Base-by-base conservation (phyloP, 2,329 filamentous ascomycete genomes). In the Verticillium zaregamsianum region DNA sequence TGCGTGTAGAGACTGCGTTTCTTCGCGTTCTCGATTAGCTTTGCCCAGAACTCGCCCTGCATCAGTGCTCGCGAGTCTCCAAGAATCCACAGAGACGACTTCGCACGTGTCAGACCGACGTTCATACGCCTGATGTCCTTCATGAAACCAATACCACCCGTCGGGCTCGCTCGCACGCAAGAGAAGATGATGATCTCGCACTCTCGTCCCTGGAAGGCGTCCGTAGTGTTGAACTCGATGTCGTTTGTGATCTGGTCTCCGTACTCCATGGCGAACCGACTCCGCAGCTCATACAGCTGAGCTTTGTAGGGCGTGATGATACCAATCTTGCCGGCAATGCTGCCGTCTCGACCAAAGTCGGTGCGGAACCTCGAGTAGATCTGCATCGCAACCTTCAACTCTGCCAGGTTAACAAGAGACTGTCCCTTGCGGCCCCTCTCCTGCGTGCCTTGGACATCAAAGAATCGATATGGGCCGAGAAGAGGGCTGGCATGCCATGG, bases 131-230 rank as follows among this genome's bases (percentile, higher is more conserved):
- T 88, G 71, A 99, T 97, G 74, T 99, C 95, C 60, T 92, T 91
- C 85, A 99, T 90, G 86, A 99, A 99, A 82, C 95, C 95, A 71
- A 99, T 97, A 70, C 94, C 93, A n/a, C 91, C 90, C 8, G 90
- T 91, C n/a, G 91, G 86, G 33, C 90, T 94, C 25, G 95, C 94
- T 78, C 95, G 89, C 64, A 99, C 95, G 75, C 96, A 99, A 49
- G 95, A 98, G 79, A 99, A 99, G 66, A 99, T 98, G 74, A 99
- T 98, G 65, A 99, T 90, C 72, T 99, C 95, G 70, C 93, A 95
- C 76, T 99, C 95, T 67, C 96, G 88, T 65, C 95, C 95, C 74
- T 99, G 93, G 74, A 97, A 99, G 20, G 95, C 96, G 77, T 99
- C 95, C 0, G 95, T 99, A 0, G 95, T 99, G 74, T 99, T 99